Conservation (phyloP, 2,329 filamentous ascomycete species). For the Aspergillus caelatus region DNA sequence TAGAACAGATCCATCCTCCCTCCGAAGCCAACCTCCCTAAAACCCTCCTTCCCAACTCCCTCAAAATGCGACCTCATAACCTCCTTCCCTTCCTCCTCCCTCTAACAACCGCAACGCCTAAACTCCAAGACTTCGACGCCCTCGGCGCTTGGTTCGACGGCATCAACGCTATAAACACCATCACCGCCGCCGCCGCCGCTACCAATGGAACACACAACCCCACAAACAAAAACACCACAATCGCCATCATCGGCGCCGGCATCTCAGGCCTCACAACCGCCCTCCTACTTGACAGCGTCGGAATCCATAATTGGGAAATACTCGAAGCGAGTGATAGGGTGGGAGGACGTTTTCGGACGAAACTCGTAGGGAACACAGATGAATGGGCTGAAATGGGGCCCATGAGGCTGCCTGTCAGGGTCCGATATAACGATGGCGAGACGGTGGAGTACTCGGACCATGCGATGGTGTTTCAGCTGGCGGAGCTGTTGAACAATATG, state of each 20-base stretch:
- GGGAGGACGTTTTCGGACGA: constrained; percentile 49
- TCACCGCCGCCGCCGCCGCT: background rate
- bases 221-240: constrained; percentile 19
- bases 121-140: constrained; percentile 25
- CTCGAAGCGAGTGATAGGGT: constrained; percentile 46
- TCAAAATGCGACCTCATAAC: background rate
- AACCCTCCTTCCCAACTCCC: background rate
- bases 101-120: background rate
- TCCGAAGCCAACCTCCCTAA: background rate
- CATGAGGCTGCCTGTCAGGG: constrained; percentile 29
- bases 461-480: constrained; percentile 28
- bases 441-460: constrained; percentile 27
- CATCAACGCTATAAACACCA: constrained; percentile 25
- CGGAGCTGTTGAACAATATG: constrained; percentile 26
- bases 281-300: constrained; percentile 47
- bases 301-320: constrained; percentile 49
- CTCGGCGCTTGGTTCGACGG: constrained; percentile 31
- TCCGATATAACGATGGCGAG: constrained; percentile 25
- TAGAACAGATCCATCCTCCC: background rate
- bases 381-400: constrained; percentile 34
- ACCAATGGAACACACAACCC: constrained; percentile 1
- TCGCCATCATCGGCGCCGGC: constrained; percentile 32
- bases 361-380: constrained; percentile 37
- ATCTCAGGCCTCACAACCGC: constrained; percentile 50
- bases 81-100: background rate